These are phyloP conservation scores for Aspergillus neotritici DNA, from an alignment of 2,329 filamentous ascomycete species.

Conservation along the genomic window DNA sequence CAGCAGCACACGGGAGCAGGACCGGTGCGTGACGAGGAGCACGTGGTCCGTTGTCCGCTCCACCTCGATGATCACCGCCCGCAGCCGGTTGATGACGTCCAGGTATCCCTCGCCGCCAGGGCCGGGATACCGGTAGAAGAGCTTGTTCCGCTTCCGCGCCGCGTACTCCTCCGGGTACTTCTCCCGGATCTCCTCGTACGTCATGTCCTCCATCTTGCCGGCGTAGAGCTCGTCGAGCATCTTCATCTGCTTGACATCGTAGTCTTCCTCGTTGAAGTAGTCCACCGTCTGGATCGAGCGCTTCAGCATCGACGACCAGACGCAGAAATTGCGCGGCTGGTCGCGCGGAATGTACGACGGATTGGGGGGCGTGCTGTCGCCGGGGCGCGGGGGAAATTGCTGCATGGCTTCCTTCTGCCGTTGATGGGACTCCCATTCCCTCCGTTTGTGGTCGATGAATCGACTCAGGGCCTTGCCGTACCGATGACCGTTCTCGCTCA, in stretches of 20 bases:
- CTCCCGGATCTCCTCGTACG: slow-evolving; percentile 82
- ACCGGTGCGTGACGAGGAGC: slow-evolving; percentile 85
- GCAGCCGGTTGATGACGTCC: slow-evolving; percentile 90
- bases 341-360: slow-evolving; percentile 62
- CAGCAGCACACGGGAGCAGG: slow-evolving; percentile 83
- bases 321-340: slow-evolving; percentile 79
- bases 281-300: slow-evolving; percentile 83
- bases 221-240: slow-evolving; percentile 97
- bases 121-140: slow-evolving; percentile 93
- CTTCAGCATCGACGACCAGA: slow-evolving; percentile 97
- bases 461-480: slow-evolving; percentile 75
- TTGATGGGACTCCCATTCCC: slow-evolving; percentile 77
- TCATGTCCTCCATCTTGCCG: slow-evolving; percentile 88
- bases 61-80: slow-evolving; percentile 92
- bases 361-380: slow-evolving; percentile 91
- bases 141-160: slow-evolving; percentile 75
- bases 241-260: slow-evolving; percentile 94
- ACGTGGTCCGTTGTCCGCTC: slow-evolving; percentile 97
- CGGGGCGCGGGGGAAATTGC: slow-evolving; percentile 82
- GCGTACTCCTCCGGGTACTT: slow-evolving; percentile 74
- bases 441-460: slow-evolving; percentile 76
- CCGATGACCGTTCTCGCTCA: slow-evolving; percentile 71
- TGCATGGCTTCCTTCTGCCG: slow-evolving; percentile 69
- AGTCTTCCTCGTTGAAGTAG: slow-evolving; percentile 91
- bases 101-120: slow-evolving; percentile 94